Evolutionary conservation across 2,329 filamentous ascomycete species (phyloP).

Genomic region (Stachybotrys echinatus): DNA sequence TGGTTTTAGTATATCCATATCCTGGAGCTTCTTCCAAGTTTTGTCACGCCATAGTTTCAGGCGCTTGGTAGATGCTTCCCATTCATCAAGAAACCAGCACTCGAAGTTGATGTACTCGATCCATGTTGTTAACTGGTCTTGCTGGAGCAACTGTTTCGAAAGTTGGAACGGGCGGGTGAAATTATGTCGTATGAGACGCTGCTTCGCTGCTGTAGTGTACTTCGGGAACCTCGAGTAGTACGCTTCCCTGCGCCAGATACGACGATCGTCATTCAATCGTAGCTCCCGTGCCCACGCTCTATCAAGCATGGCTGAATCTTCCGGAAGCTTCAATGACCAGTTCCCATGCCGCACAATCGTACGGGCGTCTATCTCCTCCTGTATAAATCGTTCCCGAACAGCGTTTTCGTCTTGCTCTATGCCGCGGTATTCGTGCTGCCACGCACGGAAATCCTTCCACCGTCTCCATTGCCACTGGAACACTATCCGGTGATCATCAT

Average conservation of each 20-base stretch:
- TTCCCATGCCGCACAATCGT: neutral
- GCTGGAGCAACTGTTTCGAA: constrained; percentile 16
- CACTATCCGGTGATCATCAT: constrained; percentile 13
- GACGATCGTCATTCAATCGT: constrained; percentile 5
- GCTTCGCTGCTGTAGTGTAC: constrained; percentile 19
- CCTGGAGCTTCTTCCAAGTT: constrained; percentile 25
- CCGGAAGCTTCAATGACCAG: constrained; percentile 7
- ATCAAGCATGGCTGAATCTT: constrained; percentile 7
- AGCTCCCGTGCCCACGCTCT: constrained; percentile 4
- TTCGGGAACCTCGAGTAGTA: constrained; percentile 12
- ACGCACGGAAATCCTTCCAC: constrained; percentile 24
- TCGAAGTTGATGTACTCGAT: constrained; percentile 30
- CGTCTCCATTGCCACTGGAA: constrained; percentile 18
- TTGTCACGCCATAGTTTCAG: constrained; percentile 16
- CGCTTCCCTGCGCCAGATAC: constrained; percentile 6
- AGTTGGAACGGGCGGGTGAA: constrained; percentile 23
- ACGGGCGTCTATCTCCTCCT: constrained; percentile 4
- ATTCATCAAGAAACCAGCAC: constrained; percentile 15
- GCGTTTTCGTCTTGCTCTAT: constrained; percentile 12
- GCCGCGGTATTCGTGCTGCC: constrained; percentile 20
- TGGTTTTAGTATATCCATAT: constrained; percentile 17
- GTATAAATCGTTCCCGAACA: constrained; percentile 9
- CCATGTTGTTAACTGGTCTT: constrained; percentile 28
- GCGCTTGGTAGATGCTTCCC: constrained; percentile 10
- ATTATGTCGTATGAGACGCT: constrained; percentile 18